Evolutionary conservation across 495 filamentous ascomycete genomes (phyloP), one percentile per base, ranked within the genome.

Genomic region (Annulohypoxylon nitens): DNA sequence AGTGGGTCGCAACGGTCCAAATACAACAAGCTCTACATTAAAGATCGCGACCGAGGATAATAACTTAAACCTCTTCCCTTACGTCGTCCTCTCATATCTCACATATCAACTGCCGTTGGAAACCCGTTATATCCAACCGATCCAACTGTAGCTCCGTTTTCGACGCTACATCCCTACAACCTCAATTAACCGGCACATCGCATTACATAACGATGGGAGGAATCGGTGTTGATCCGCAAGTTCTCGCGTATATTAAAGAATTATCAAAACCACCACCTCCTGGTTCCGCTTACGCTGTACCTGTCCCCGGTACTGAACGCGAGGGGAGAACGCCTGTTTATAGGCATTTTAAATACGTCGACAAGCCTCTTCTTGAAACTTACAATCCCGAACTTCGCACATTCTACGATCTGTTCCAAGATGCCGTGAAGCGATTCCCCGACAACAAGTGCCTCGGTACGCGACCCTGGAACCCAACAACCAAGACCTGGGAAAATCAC

Each of bases 321-420:
- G 89, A 90, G 26, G 94, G 92, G 50, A 89, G 93, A 64, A 92
- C 86, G 23, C 82, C 87, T 36, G 82, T 97, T 64, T 99, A 98
- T 81, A 88, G 96, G 67, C 91, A 97, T 81, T 97, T 91, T 90
- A 88, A 88, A 69, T 89, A 89, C 74, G 83, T 84, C 51, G 90
- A 96, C 78, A 88, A 87, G 45, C 86, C 86, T 57, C 81, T 97
- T 67, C 80, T 97, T 43, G 85, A 86, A 70, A 93, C 91, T 18
- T 82, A 93, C 69, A 90, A 95, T 80, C 93, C 94, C 10, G 81
- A 90, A 69, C 81, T 92, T 50, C 81, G 86, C 61, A 97, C 93
- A 16, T 83, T 90, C 47, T 91, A 97, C 84, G 93, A 97, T 36
- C 83, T 93, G 23, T 97, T 97, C 77, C 93, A 97, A 79, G 82